Percentiles rank a stretch among this genome's conserved stretches.
Evolutionary conservation across 768 basidiomycete genomes (phyloP).

Genomic region (Arthromyces matolae): DNA sequence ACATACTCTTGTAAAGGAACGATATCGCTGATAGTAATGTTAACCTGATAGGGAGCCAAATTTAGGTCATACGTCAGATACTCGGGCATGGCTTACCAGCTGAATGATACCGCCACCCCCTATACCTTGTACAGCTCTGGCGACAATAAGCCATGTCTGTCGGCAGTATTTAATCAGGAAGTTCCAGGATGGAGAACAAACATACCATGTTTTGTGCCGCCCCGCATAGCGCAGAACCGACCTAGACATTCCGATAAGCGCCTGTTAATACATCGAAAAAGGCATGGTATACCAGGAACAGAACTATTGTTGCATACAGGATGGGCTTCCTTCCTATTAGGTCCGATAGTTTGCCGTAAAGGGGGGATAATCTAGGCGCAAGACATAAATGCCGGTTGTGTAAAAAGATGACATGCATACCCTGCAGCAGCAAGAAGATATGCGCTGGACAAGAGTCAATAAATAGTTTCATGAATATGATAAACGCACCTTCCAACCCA

Average conservation of each 20-base stretch:
- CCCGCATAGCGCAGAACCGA: slow-evolving; percentile 79
- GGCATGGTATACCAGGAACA: slow-evolving; percentile 54
- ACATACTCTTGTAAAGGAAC: slow-evolving; percentile 73
- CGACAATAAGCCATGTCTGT: slow-evolving; percentile 67
- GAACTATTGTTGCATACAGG: slow-evolving; percentile 57
- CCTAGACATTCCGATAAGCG: slow-evolving; percentile 30
- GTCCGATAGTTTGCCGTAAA: slow-evolving; percentile 79
- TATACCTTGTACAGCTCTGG: slow-evolving; percentile 78
- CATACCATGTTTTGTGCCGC: slow-evolving; percentile 68
- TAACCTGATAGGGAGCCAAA: slow-evolving; percentile 33
- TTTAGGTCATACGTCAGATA: not conserved
- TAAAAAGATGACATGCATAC: slow-evolving; percentile 18
- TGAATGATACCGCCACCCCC: slow-evolving; percentile 81
- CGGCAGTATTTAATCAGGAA: not conserved
- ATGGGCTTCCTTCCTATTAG: slow-evolving; percentile 59
- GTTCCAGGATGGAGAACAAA: not conserved
- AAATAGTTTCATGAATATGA: too few relatives aligned
- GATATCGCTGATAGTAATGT: slow-evolving; percentile 81
- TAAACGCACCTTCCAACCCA: slow-evolving; percentile 73
- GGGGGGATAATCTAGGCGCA: slow-evolving; percentile 48
- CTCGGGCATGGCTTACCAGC: slow-evolving; percentile 35
- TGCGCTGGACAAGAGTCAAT: slow-evolving; percentile 40
- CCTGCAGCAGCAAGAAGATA: slow-evolving; percentile 67
- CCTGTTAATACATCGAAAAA: not conserved
- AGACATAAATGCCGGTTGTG: not conserved